Conservation (phyloP, 1,284 basidiomycete species). For the Tilletia setariae region DNA sequence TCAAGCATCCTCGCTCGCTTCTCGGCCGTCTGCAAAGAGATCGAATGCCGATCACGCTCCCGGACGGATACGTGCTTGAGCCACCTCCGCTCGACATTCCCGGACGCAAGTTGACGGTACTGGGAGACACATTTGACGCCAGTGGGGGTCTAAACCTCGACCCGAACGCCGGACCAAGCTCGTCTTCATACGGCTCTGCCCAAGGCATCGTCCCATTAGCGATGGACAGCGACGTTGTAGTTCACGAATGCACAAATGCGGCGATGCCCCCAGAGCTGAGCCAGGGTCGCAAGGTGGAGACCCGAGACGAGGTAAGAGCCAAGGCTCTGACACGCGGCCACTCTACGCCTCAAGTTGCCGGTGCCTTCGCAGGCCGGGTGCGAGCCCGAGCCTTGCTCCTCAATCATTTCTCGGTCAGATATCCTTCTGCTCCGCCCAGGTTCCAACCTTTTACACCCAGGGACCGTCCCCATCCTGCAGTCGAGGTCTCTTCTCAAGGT, state of each 20-base stretch:
- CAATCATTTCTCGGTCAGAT: conserved; percentile 50
- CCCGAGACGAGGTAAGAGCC: conserved; percentile 27
- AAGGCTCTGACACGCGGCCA: conserved; percentile 41
- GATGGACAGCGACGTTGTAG: conserved; percentile 39
- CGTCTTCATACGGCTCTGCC: not conserved
- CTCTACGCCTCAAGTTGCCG: conserved; percentile 46
- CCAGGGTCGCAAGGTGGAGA: conserved; percentile 28
- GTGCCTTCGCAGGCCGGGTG: conserved; percentile 41
- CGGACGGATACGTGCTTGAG: conserved; percentile 40
- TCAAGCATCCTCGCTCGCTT: conserved; percentile 44
- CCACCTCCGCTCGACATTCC: conserved; percentile 42
- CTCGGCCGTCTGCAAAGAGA: conserved; percentile 31
- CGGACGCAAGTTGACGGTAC: conserved; percentile 46
- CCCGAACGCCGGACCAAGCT: not conserved
- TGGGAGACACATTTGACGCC: conserved; percentile 51
- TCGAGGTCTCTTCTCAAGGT: no score
- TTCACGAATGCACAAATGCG: conserved; percentile 52
- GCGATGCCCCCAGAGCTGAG: conserved; percentile 37
- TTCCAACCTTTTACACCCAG: conserved; percentile 18
- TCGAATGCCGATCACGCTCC: conserved; percentile 36
- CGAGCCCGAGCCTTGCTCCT: conserved; percentile 37
- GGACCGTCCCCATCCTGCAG: no score
- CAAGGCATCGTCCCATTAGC: conserved; percentile 31
- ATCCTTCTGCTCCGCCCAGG: conserved; percentile 28
- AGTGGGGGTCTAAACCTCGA: conserved; percentile 29